Percentiles rank a stretch among this genome's conserved stretches.
These are phyloP conservation scores for Septoria petroselini DNA, from an alignment of 2,329 filamentous ascomycete species.

Conservation along the genomic window DNA sequence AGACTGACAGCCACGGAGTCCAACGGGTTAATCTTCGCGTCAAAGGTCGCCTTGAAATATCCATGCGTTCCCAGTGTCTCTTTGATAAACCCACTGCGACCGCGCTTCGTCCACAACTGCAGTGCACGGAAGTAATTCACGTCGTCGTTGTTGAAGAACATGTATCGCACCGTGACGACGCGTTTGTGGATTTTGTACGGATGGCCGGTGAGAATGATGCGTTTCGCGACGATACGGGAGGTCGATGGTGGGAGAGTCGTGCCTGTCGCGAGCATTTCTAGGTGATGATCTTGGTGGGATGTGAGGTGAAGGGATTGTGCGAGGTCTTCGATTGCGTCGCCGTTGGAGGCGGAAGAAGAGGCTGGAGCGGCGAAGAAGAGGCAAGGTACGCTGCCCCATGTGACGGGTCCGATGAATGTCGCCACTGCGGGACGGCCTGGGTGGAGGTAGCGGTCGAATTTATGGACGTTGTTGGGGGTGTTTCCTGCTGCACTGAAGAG, in stretches of 20 bases:
- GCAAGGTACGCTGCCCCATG: slow-evolving; percentile 87
- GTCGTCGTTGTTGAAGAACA: slow-evolving; percentile 98
- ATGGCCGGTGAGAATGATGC: slow-evolving; percentile 89
- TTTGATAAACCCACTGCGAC: slow-evolving; percentile 86
- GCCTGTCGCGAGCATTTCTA: slow-evolving; percentile 79
- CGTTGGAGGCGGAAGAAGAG: slow-evolving; percentile 37
- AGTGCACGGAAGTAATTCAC: slow-evolving; percentile 97
- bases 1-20: slow-evolving; percentile 84
- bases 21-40: slow-evolving; percentile 91
- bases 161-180: slow-evolving; percentile 94
- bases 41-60: slow-evolving; percentile 99
- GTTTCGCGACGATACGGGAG: slow-evolving; percentile 81
- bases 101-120: slow-evolving; percentile 88
- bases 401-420: slow-evolving; percentile 83
- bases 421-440: slow-evolving; percentile 87
- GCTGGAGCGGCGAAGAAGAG: slow-evolving; percentile 71
- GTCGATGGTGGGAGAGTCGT: slow-evolving; percentile 76
- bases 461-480: slow-evolving; percentile 95
- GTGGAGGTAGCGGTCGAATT: slow-evolving; percentile 88
- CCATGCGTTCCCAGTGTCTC: slow-evolving; percentile 93
- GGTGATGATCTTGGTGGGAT: slow-evolving; percentile 22
- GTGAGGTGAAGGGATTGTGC: slow-evolving; percentile 31
- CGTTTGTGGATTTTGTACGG: slow-evolving; percentile 99
- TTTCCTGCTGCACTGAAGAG: slow-evolving; percentile 85
- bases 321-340: slow-evolving; percentile 44